Evolutionary conservation across 164 flowering plant species (phyloP).

Genomic region (Buxus sempervirens): DNA sequence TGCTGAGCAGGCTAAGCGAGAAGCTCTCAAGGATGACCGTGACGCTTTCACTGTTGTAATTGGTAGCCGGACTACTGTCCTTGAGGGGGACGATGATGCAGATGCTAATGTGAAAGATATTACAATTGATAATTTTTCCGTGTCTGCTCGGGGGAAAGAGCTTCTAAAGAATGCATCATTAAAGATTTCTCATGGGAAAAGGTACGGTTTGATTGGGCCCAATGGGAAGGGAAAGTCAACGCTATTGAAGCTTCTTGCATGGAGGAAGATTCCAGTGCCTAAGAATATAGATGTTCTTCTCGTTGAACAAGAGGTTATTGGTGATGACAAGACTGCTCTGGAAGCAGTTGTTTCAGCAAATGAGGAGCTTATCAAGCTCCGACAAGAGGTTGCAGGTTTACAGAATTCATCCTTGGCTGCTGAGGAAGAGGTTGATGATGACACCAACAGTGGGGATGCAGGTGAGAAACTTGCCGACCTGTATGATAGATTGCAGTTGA

Average conservation of each 20-base stretch:
- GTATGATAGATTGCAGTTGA: constrained; percentile 54
- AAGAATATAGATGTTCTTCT: constrained; percentile 78
- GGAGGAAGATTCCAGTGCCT: constrained; percentile 88
- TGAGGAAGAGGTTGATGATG: constrained; percentile 26
- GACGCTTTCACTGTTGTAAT: constrained; percentile 80
- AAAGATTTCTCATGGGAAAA: constrained; percentile 71
- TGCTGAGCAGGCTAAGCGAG: constrained; percentile 45
- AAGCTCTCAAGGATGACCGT: constrained; percentile 68
- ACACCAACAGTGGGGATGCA: constrained; percentile 33
- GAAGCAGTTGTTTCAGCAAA: constrained; percentile 87
- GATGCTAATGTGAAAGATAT: constrained; percentile 80
- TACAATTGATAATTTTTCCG: constrained; percentile 64
- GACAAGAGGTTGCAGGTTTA: constrained; percentile 55
- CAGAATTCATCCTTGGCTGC: constrained; percentile 33
- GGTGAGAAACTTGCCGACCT: constrained; percentile 69
- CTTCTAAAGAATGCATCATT: constrained; percentile 61
- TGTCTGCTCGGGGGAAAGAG: constrained; percentile 69
- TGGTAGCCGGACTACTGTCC: constrained; percentile 58
- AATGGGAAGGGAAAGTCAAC: constrained; percentile 84
- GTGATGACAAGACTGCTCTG: constrained; percentile 64
- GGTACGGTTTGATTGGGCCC: constrained; percentile 82
- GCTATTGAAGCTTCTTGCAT: constrained; percentile 70
- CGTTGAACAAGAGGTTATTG: constrained; percentile 79
- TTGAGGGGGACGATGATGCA: constrained; percentile 63
- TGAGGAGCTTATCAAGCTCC: constrained; percentile 61